Base-by-base conservation (phyloP, 805 yeast genomes). In the Jamesozyma jinghongensis region DNA sequence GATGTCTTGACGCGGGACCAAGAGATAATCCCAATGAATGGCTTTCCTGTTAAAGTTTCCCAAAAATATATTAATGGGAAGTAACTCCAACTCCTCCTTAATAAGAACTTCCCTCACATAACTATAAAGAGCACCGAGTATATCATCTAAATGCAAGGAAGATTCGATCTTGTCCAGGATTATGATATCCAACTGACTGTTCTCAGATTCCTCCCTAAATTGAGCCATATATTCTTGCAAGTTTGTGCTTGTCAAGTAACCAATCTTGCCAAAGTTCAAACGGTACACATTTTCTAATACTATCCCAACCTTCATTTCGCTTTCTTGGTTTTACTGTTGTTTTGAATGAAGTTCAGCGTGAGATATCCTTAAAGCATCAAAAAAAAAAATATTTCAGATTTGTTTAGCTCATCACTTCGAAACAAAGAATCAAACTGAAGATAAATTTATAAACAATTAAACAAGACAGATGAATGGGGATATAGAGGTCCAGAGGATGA, bases 121-220 rank as follows among this genome's bases (percentile, higher is more conserved):
- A 39, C 58, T 54, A 37, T 59, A 59, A 5, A 59, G 38, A 13
- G 45, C 45, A 10, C 63, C 62, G 36, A 59, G 44, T 4, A 49
- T 41, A n/a, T 46, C 41, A 39, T 59, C 64, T 13, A 59, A 46
- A 36, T 50, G 44, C 6, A 39, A 33, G 3, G 55, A 50, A 16
- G 52, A 46, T 12, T 43, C 26, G 13, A 57, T 51, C 5, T 42
- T 19, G 12, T 47, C 48, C 27, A 46, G 14, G 12, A 59, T 32
- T 19, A 59, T 44, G 7, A 59, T 40, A 32, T 55, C 51, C 12
- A 58, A 38, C 20, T 42, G 49, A 38, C 40, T 32, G 12, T 28
- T 17, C 13, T 40, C 34, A 36, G 38, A 14, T 37, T 29, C 16
- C n/a, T 39, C 27, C 18, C 34, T 22, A 19, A 36, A 40, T 4